A percentile compares a stretch with the other conserved stretches of the same genome.
Evolutionary conservation across 345 rosid species (phyloP).

Genomic region (Hypericum androsaemum): DNA sequence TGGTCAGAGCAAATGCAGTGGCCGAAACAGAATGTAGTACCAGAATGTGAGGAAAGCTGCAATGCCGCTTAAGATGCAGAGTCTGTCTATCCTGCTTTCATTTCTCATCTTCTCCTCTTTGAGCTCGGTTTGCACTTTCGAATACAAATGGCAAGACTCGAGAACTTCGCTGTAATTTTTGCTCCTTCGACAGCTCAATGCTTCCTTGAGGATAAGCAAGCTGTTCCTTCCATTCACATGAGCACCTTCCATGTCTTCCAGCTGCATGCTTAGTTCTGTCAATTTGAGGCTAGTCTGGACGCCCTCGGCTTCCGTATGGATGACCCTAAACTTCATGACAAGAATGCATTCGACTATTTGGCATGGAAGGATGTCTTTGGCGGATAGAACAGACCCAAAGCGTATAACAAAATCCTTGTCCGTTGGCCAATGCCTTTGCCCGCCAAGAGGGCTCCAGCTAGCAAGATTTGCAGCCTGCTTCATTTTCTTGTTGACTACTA

Average conservation of each 20-base stretch:
- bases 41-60: conserved; percentile 51
- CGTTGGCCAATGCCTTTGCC: conserved; percentile 80
- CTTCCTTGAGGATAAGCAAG: conserved; percentile 53
- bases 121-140: conserved; percentile 55
- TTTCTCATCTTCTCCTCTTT: conserved; percentile 68
- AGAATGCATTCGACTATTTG: conserved; percentile 67
- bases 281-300: conserved; percentile 39
- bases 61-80: conserved; percentile 51
- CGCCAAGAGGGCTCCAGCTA: conserved; percentile 75
- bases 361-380: conserved; percentile 51
- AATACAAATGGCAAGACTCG: conserved; percentile 57
- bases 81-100: conserved; percentile 55
- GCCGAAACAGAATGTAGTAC: conserved; percentile 38
- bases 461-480: conserved; percentile 69
- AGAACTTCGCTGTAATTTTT: conserved; percentile 62
- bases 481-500: conserved; percentile 51
- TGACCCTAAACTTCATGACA: conserved; percentile 56
- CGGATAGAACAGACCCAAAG: conserved; percentile 68
- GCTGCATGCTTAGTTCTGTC: conserved; percentile 68
- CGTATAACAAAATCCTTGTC: conserved; percentile 67
- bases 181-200: conserved; percentile 55
- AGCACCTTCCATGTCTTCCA: conserved; percentile 78
- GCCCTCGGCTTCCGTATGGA: conserved; percentile 36
- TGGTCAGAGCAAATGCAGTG: no score
- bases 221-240: conserved; percentile 69